Evolutionary conservation across 2,329 filamentous ascomycete species (phyloP).

Genomic region (Colletotrichum endophyticum): DNA sequence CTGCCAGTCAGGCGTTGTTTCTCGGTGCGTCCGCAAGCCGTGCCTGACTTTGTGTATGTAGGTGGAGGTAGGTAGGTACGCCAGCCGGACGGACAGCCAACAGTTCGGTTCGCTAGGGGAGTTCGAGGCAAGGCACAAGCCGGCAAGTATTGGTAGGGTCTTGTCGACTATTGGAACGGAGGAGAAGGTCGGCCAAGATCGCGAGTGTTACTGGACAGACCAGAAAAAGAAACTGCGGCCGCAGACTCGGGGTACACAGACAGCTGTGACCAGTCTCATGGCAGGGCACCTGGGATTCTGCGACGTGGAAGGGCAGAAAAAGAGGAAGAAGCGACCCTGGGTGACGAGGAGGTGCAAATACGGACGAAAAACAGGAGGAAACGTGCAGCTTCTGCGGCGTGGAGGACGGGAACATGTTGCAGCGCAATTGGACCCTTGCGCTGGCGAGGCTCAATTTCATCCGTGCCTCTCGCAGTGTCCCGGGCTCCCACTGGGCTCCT

Average conservation of each 20-base stretch:
- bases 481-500: background rate
- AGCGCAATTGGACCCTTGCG: slow-evolving; percentile 7
- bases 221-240: background rate
- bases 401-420: background rate
- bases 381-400: slow-evolving; percentile 1
- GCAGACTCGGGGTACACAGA: slow-evolving; percentile 3
- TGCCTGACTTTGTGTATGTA: background rate
- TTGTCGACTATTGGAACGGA: background rate
- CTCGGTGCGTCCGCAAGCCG: background rate
- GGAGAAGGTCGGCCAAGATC: background rate
- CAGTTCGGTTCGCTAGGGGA: background rate
- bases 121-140: background rate
- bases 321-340: background rate
- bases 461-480: background rate
- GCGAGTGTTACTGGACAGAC: background rate
- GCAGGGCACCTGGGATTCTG: background rate
- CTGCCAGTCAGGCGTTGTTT: background rate
- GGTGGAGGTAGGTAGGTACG: background rate
- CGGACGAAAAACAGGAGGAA: background rate
- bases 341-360: background rate
- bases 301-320: background rate
- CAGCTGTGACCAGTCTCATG: slow-evolving; percentile 8
- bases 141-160: background rate
- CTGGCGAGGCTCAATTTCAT: background rate
- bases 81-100: background rate